These are phyloP conservation scores for Penicillium palitans DNA, from an alignment of 2,329 filamentous ascomycete genomes.

Conservation along the genomic window DNA sequence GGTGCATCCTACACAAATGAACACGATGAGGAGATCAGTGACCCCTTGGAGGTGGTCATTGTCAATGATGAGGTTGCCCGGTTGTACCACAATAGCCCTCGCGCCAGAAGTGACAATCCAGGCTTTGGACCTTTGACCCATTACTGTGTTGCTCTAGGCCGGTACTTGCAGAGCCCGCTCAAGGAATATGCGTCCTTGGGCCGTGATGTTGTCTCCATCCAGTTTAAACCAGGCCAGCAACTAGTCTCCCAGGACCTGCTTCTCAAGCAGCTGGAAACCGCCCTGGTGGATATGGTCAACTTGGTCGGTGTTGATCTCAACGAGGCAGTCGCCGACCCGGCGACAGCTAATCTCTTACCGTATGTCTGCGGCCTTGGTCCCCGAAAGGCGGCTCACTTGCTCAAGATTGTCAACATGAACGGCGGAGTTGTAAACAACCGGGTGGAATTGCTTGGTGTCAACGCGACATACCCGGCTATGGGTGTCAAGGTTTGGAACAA, in stretches of 20 bases:
- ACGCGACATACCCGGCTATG: slow-evolving; percentile 78
- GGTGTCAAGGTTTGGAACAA: slow-evolving; percentile 93
- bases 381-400: slow-evolving; percentile 78
- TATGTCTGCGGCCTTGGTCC: slow-evolving; percentile 90
- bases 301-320: slow-evolving; percentile 94
- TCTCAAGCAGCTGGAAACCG: slow-evolving; percentile 82
- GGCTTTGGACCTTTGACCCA: slow-evolving; percentile 73
- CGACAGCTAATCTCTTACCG: slow-evolving; percentile 82
- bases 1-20: slow-evolving; percentile 84
- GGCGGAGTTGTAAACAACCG: slow-evolving; percentile 81
- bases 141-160: slow-evolving; percentile 86
- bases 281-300: slow-evolving; percentile 98
- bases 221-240: slow-evolving; percentile 87
- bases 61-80: slow-evolving; percentile 98
- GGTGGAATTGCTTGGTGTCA: slow-evolving; percentile 84
- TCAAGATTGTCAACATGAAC: slow-evolving; percentile 90
- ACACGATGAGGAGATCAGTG: slow-evolving; percentile 71
- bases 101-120: slow-evolving; percentile 77
- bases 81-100: slow-evolving; percentile 86
- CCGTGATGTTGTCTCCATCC: slow-evolving; percentile 80
- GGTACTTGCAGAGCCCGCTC: slow-evolving; percentile 92
- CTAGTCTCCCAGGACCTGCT: slow-evolving; percentile 86
- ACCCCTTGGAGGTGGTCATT: slow-evolving; percentile 82
- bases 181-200: slow-evolving; percentile 95
- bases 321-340: slow-evolving; percentile 77